Evolutionary conservation across 2,329 filamentous ascomycete genomes (phyloP).

Genomic region (Ceratocystiopsis minuta): DNA sequence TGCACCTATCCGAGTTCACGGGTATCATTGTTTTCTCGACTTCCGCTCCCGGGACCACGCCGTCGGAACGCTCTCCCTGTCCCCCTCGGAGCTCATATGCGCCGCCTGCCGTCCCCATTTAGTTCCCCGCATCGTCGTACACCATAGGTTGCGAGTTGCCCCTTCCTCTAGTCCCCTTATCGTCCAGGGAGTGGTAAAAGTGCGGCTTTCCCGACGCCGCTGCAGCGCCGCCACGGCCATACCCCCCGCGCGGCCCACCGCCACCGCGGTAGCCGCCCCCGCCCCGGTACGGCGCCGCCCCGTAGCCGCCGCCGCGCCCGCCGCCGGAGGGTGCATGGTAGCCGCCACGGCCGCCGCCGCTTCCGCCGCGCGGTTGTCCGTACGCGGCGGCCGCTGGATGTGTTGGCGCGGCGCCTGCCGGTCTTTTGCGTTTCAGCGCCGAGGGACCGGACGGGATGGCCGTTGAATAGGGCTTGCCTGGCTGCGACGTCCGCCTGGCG

Average conservation of each 20-base stretch:
- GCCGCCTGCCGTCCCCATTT: no score
- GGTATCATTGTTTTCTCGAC: no score
- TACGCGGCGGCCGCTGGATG: slow-evolving; percentile 1
- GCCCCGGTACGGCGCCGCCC: background rate
- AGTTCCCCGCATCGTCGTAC: slow-evolving; percentile 3
- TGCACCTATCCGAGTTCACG: no score
- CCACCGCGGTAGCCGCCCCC: background rate
- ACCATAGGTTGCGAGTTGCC: slow-evolving; percentile 2
- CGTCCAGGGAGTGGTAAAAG: slow-evolving; percentile 9
- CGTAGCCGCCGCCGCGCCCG: slow-evolving; percentile 1
- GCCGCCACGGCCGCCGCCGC: slow-evolving; percentile 3
- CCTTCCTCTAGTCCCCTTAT: slow-evolving; percentile 1
- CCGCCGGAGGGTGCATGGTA: slow-evolving; percentile 1
- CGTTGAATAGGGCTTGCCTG: no score
- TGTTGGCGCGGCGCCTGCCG: background rate
- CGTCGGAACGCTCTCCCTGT: no score
- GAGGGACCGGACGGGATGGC: no score
- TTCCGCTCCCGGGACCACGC: no score
- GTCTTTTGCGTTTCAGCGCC: no score
- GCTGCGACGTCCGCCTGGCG: no score
- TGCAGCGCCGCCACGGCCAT: slow-evolving; percentile 2
- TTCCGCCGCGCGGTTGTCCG: background rate
- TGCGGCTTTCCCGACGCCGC: background rate
- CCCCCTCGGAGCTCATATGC: no score
- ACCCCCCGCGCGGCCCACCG: slow-evolving; percentile 1